Percentiles rank a stretch among this genome's conserved stretches.
phyloP scores from a whole-genome alignment of 768 basidiomycete genomes.

The Amanita pallidorosea region DNA sequence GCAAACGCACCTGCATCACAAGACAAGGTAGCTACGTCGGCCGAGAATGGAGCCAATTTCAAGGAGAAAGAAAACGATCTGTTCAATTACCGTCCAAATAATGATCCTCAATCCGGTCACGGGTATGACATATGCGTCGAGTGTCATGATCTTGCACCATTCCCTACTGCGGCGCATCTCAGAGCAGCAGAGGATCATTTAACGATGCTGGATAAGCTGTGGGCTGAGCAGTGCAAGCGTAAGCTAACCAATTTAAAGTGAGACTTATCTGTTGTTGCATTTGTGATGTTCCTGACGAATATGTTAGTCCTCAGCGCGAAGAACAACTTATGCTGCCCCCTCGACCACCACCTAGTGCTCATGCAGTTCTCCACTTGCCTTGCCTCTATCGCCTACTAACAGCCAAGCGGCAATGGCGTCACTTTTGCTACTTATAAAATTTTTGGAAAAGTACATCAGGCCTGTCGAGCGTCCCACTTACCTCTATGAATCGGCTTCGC shows the following conservation, averaged over 20 bases:
- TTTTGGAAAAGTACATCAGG: slow-evolving; percentile 55
- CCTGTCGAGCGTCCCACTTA: slow-evolving; percentile 21
- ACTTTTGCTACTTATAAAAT: slow-evolving; percentile 53
- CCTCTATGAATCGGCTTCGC: slow-evolving; percentile 4
- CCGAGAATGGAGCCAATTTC: neutral
- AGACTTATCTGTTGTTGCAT: neutral
- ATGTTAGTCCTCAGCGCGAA: neutral
- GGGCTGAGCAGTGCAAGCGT: slow-evolving; percentile 37
- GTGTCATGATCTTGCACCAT: slow-evolving; percentile 72
- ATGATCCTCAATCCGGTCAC: slow-evolving; percentile 36
- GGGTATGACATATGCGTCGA: slow-evolving; percentile 86
- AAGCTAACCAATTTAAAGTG: slow-evolving; percentile 15
- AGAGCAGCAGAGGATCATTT: slow-evolving; percentile 72
- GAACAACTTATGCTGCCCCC: slow-evolving; percentile 27
- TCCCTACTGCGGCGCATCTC: slow-evolving; percentile 56
- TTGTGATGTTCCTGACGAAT: neutral
- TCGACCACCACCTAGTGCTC: slow-evolving; percentile 63
- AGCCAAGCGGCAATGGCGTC: slow-evolving; percentile 41
- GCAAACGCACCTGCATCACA: neutral
- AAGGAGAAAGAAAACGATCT: slow-evolving; percentile 19
- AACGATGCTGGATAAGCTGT: slow-evolving; percentile 50
- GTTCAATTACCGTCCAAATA: slow-evolving; percentile 30
- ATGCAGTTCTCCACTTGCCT: slow-evolving; percentile 60
- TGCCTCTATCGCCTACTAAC: slow-evolving; percentile 62
- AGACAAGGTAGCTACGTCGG: neutral